Base-by-base conservation (phyloP, 441 rosid species). In the Lepidium campestre region DNA sequence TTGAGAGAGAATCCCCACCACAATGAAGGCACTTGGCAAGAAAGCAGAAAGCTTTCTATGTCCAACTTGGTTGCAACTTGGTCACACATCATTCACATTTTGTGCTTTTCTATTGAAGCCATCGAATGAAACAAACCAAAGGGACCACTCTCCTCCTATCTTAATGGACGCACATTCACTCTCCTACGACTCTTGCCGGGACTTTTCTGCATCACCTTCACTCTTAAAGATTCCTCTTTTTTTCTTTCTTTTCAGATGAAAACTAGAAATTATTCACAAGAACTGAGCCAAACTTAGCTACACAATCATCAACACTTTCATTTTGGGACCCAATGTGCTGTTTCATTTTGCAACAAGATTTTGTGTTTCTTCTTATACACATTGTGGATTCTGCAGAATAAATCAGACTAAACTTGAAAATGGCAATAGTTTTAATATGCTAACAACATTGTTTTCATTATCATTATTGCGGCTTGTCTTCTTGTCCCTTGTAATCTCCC, bases 401-500 rank as follows among this genome's bases (percentile, higher is more conserved):
- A 72, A 77, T 71, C 74, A 67, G 63, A 68, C 71, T 79, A 68
- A 71, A 59, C 70, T 72, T 73, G 66, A 63, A 61, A 72, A 1
- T 39, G 77, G 49, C 65, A 77, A 46, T 48, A 48, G 55, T 48
- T 5, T 29, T 1, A 45, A 45, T 44, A 37, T 55, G 70, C 75
- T 79, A 80, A 74, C 78, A 79, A 68, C 41, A 73, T 57, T 29
- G 66, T 47, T 41, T 25, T 11, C 31, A 2, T 17, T n/a, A 6
- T 23, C 10, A n/a, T 67, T 75, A 85, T 69, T 78, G 74, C 42
- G 72, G 77, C 35, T 65, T 73, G 75, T 65, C 72, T 68, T 67
- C 57, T 48, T 83, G 77, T 71, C 67, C 67, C 13, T 83, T 65
- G 64, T 85, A 84, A 57, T 76, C 83, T 57, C 87, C 91, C 7